These are phyloP conservation scores for Phytophthora lateralis DNA, from an alignment of 352 stramenopile species.

Conservation along the genomic window DNA sequence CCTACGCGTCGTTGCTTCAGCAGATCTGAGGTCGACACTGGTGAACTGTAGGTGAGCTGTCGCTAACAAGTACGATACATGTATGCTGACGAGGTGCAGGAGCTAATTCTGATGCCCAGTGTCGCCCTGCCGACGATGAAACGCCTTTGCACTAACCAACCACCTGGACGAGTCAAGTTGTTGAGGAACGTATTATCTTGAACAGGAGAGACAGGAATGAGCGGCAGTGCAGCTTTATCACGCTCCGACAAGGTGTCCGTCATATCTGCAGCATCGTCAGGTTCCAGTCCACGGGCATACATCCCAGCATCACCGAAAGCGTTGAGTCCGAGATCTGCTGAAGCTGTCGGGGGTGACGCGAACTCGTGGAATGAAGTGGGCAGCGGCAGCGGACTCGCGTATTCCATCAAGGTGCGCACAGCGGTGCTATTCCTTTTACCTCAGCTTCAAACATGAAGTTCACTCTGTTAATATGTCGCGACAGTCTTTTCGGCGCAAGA, in stretches of 20 bases:
- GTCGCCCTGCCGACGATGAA: conserved; percentile 15
- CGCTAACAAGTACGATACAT: conserved; percentile 11
- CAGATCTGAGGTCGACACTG: conserved; percentile 34
- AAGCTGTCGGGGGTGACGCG: conserved; percentile 5
- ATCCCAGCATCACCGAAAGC: conserved; percentile 16
- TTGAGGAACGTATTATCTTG: not conserved
- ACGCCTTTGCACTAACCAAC: conserved; percentile 16
- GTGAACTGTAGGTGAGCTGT: conserved; percentile 7
- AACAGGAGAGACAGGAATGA: conserved; percentile 19
- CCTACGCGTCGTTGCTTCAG: conserved; percentile 42
- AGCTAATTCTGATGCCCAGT: conserved; percentile 27
- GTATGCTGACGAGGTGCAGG: conserved; percentile 4
- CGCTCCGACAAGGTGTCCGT: conserved; percentile 22
- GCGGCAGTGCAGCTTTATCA: conserved; percentile 3
- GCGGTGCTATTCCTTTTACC: not conserved
- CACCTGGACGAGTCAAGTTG: conserved; percentile 9
- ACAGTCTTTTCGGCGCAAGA: conserved; percentile 61
- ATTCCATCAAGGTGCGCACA: conserved; percentile 28
- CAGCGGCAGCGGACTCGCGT: conserved; percentile 20
- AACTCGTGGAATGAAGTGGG: conserved; percentile 15
- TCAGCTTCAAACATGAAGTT: not conserved
- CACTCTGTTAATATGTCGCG: not conserved
- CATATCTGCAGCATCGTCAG: conserved; percentile 18
- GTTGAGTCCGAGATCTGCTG: conserved; percentile 7
- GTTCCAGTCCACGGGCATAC: conserved; percentile 10